Conservation (phyloP, 169 alveolate genomes). For the Cryptosporidium xiaoi region DNA sequence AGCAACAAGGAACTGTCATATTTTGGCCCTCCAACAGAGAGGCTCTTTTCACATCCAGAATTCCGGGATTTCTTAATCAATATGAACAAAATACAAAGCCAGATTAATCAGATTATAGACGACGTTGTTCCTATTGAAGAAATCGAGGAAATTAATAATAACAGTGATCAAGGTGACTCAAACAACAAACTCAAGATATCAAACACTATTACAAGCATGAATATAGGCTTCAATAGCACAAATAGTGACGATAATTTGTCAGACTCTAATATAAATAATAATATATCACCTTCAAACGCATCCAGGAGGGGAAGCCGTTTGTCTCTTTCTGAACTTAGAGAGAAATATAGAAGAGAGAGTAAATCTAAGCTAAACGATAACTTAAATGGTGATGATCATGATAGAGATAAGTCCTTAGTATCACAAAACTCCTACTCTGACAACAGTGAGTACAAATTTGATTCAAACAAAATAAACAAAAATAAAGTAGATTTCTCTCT, state of each 20-base stretch:
- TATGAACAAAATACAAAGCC: slow-evolving; percentile 59
- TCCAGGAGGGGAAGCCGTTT: slow-evolving; percentile 67
- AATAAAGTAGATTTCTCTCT: slow-evolving; percentile 10
- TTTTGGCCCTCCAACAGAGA: slow-evolving; percentile 44
- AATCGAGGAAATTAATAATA: slow-evolving; percentile 33
- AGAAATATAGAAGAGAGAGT: slow-evolving; percentile 64
- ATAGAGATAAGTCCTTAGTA: neutral
- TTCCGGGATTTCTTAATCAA: slow-evolving; percentile 27
- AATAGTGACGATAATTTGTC: neutral
- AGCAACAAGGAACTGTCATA: slow-evolving; percentile 26
- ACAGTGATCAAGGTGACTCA: slow-evolving; percentile 1
- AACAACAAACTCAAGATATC: neutral
- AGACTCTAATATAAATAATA: neutral
- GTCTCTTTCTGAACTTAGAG: slow-evolving; percentile 23
- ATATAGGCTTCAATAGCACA: neutral
- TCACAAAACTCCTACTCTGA: neutral
- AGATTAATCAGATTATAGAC: slow-evolving; percentile 42
- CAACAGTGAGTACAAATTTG: neutral
- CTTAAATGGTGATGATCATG: neutral
- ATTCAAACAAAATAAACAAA: neutral
- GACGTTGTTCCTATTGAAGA: slow-evolving; percentile 66
- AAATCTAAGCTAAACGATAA: neutral
- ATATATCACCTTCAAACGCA: neutral
- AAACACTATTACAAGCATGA: slow-evolving; percentile 6
- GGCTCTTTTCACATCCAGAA: slow-evolving; percentile 34